Evolutionary conservation across 257 asterid species (phyloP), one percentile per base, ranked within the genome.

Genomic region (Solanum etuberosum): DNA sequence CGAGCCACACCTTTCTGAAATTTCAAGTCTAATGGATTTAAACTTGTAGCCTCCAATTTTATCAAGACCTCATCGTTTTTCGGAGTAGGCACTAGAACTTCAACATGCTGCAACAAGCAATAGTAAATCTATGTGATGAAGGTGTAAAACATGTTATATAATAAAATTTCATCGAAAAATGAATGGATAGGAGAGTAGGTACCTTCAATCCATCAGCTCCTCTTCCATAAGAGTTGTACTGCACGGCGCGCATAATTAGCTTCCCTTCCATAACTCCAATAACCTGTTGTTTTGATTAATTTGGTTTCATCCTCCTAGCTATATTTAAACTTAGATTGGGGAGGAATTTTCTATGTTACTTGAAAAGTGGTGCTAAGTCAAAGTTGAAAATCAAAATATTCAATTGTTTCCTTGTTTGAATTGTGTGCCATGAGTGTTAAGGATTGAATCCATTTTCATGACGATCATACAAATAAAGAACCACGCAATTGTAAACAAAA

Each of bases 21-120:
- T 83, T 89, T 93, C 93, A 93, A 92, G 73, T 95, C 98, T 72
- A 93, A 78, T 3, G 96, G 95, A 87, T 95, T 95, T 63, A 94
- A 68, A 86, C 95, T 93, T 27, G 90, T 83, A 18, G 61, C 61
- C n/a, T 51, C 61, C 61, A 51, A 51, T 16, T 51, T 51, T 51
- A 51, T 51, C 10, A 51, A 51, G 1, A 51, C 61, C n/a, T 51
- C 61, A 51, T 51, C 61, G 9, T 51, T 51, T 21, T 51, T 51
- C 61, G 23, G 61, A 51, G 61, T 51, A 51, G 61, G 61, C 61
- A 51, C 61, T 18, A 6, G 61, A 51, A 6, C 9, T 51, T 51
- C 61, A 51, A 6, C 61, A 18, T 51, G n/a, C 61, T 51, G 61
- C 61, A 51, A 51, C n/a, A 51, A 40, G 43, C 12, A 9, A 40